Percentiles rank a stretch among this genome's conserved stretches.
Evolutionary conservation across 75 land plant genomes (phyloP).

Genomic region (Cryptomeria japonica): DNA sequence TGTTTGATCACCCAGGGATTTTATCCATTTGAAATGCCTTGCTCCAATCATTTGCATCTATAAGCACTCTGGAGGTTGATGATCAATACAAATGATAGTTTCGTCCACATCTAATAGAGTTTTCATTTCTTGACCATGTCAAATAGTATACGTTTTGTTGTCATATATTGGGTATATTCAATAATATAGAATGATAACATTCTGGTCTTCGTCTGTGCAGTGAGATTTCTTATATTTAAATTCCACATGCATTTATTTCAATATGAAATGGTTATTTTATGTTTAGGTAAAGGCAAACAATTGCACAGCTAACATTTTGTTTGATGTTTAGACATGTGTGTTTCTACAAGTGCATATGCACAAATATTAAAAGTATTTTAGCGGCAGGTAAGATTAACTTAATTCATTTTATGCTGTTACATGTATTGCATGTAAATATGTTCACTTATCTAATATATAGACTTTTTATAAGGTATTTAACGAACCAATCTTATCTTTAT

Average conservation of each 20-base stretch:
- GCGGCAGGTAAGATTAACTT: background rate
- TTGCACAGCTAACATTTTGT: background rate
- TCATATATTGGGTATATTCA: background rate
- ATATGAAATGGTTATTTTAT: background rate
- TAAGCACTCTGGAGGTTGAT: background rate
- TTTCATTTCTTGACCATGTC: background rate
- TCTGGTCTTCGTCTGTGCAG: background rate
- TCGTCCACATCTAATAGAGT: background rate
- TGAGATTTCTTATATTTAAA: background rate
- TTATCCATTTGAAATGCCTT: background rate
- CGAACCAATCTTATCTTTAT: background rate
- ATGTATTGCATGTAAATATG: background rate
- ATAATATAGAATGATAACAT: background rate
- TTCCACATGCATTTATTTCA: background rate
- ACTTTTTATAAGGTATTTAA: background rate
- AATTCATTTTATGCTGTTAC: background rate
- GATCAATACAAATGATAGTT: background rate
- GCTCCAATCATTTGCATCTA: background rate
- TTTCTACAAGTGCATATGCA: background rate
- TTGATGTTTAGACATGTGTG: background rate
- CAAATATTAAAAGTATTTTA: background rate
- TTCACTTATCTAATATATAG: background rate
- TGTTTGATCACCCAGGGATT: background rate
- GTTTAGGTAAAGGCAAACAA: background rate
- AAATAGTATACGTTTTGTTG: background rate